Base-by-base conservation (phyloP, 2,329 filamentous ascomycete genomes). In the Beauveria scarabaeidicola region DNA sequence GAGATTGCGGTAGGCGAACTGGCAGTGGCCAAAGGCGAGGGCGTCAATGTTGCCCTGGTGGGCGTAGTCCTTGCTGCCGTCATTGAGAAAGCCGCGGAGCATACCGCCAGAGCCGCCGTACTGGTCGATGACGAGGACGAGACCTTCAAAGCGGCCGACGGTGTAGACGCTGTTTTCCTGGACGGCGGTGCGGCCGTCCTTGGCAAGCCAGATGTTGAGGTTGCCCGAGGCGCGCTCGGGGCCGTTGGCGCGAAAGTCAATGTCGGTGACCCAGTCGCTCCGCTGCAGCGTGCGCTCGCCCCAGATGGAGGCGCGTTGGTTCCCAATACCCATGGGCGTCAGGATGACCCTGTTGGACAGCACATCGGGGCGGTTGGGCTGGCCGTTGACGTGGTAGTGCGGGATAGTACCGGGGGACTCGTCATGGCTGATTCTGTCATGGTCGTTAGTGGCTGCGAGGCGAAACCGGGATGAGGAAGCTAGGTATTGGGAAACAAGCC, bases 341-440 rank as follows among this genome's bases (percentile, higher is more conserved):
- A 99, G 83, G 70, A 99, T 89, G 61, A 97, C 71, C 72, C 92
- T 91, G 79, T 97, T 93, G 65, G 91, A 96, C 61, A 97, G 83
- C 62, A 88, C 73, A 68, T 88, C 82, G 65, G 84, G 84, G 40
- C 73, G 66, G 63, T 75, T 70, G 29, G 83, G 83, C 48, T 76
- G 77, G 69, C 83, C 83, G 59, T 78, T 74, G 62, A 84, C 71
- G 61, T 74, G 70, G 69, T 83, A 87, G 69, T 81, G 74, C 62
- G 82, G 81, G 53, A 87, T 74, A 58, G 72, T 71, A 27, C 74
- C 73, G 55, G 80, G 68, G 47, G 59, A 74, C 57, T 78, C 75
- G 66, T 84, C 79, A 46, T 83, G 81, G 54, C 88, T 88, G 75
- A 94, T 83, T 66, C 86, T 87, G 64, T 65, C 56, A 21, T 60